Conservation (phyloP, 805 yeast genomes). For the Debaryomyces castellii region DNA sequence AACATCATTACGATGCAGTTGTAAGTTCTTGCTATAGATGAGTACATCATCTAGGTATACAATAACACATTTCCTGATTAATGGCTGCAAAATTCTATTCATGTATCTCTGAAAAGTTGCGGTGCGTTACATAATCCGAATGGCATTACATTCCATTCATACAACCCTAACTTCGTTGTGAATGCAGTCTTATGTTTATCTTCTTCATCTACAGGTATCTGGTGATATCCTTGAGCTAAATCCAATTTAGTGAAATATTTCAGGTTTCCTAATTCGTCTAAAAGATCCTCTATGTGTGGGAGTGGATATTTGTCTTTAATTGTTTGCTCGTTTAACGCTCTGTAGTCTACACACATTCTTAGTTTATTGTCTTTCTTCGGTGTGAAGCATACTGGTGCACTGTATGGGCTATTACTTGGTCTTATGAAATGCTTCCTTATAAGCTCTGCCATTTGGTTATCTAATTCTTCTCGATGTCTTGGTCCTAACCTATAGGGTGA, state of each 20-base stretch:
- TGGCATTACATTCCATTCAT: slow-evolving; percentile 22
- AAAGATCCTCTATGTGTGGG: slow-evolving; percentile 13
- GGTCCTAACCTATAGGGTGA: neutral
- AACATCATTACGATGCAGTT: neutral
- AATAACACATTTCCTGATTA: neutral
- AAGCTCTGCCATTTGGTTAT: neutral
- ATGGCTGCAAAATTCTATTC: neutral
- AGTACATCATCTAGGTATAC: neutral
- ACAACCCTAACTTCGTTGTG: slow-evolving; percentile 13
- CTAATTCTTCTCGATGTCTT: neutral
- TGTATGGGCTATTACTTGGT: neutral
- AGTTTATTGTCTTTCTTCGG: neutral
- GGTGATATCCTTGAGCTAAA: slow-evolving; percentile 14
- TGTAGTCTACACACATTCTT: slow-evolving; percentile 15
- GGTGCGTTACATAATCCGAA: slow-evolving; percentile 25
- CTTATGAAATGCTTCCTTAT: neutral
- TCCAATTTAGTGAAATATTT: slow-evolving; percentile 13
- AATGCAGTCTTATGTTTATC: slow-evolving; percentile 19
- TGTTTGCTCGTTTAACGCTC: slow-evolving; percentile 12
- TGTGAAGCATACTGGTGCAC: neutral
- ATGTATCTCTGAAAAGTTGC: slow-evolving; percentile 16
- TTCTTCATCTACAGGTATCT: slow-evolving; percentile 7
- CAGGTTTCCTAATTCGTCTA: slow-evolving; percentile 5
- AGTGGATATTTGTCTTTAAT: slow-evolving; percentile 13
- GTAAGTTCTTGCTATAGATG: neutral